These are phyloP conservation scores for Incumbomyces lentus DNA, from an alignment of 2,329 filamentous ascomycete species.

Conservation along the genomic window DNA sequence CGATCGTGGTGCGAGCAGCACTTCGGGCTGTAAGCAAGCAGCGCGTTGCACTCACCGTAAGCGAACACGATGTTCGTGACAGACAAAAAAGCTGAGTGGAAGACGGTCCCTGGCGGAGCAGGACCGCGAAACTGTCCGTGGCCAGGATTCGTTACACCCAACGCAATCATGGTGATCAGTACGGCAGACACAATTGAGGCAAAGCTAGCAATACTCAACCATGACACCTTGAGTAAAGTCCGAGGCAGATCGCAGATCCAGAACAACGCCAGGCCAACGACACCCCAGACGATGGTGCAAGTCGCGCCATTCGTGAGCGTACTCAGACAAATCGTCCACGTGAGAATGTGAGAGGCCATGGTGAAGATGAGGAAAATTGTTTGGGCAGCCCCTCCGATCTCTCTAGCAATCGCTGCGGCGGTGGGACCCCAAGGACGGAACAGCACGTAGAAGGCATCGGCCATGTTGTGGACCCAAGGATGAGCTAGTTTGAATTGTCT, in stretches of 20 bases:
- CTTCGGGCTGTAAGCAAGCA: too few species aligned
- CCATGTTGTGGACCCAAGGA: slow-evolving; percentile 54
- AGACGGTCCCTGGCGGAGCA: slow-evolving; percentile 28
- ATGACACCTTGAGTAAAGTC: slow-evolving; percentile 53
- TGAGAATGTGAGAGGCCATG: slow-evolving; percentile 61
- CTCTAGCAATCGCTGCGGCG: slow-evolving; percentile 41
- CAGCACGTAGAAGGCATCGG: slow-evolving; percentile 56
- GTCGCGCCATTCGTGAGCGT: slow-evolving; percentile 50
- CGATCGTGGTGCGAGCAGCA: too few species aligned
- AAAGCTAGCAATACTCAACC: slow-evolving; percentile 54
- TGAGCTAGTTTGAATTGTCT: slow-evolving; percentile 4
- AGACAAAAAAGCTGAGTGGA: slow-evolving; percentile 49
- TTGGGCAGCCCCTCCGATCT: slow-evolving; percentile 53
- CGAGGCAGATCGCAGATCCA: slow-evolving; percentile 51
- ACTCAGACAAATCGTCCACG: slow-evolving; percentile 59
- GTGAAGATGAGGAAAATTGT: slow-evolving; percentile 57
- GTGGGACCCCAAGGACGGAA: slow-evolving; percentile 34
- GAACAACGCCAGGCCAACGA: slow-evolving; percentile 50
- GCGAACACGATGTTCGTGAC: slow-evolving; percentile 62
- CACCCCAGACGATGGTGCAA: slow-evolving; percentile 54
- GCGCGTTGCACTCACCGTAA: slow-evolving; percentile 34
- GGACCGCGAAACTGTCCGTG: slow-evolving; percentile 40
- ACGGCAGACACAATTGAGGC: slow-evolving; percentile 54
- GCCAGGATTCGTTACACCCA: slow-evolving; percentile 42
- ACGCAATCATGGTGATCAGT: slow-evolving; percentile 55